These are phyloP conservation scores for Coccomyxa subellipsoidea DNA, from an alignment of 163 green algal genomes.

Conservation along the genomic window DNA sequence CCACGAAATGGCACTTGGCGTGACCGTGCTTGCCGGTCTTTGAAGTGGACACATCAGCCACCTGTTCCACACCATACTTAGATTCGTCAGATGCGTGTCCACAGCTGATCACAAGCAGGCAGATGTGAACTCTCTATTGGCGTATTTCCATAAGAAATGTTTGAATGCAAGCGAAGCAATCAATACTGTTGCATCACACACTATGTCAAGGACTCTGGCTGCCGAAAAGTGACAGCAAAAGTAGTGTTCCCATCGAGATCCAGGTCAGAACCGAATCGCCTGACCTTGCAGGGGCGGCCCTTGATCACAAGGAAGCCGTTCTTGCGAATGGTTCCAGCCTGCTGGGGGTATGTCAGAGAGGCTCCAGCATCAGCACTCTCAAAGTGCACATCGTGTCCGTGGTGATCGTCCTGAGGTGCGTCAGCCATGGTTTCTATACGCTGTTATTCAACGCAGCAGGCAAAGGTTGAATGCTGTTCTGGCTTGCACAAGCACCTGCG, in stretches of 20 bases:
- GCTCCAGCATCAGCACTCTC: constrained; percentile 81
- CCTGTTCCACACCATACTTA: constrained; percentile 55
- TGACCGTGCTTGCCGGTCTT: constrained; percentile 97
- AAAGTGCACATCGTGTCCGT: constrained; percentile 65
- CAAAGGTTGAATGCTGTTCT: not conserved
- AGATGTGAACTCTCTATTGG: too few species aligned
- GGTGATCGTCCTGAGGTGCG: constrained; percentile 29
- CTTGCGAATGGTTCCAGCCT: constrained; percentile 96
- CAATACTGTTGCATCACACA: too few species aligned
- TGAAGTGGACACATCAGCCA: constrained; percentile 96
- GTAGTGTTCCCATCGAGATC: too few species aligned
- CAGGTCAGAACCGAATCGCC: not conserved
- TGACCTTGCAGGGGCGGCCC: constrained; percentile 92
- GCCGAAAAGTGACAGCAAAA: too few species aligned
- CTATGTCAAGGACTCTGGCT: too few species aligned
- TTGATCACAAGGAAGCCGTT: constrained; percentile 98
- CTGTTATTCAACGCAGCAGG: not conserved
- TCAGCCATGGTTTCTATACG: constrained; percentile 36
- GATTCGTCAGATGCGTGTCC: not conserved
- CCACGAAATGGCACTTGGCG: constrained; percentile 98
- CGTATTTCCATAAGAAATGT: too few species aligned
- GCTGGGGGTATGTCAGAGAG: constrained; percentile 89
- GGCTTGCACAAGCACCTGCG: not conserved
- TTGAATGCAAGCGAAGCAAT: too few species aligned
- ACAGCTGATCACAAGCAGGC: too few species aligned